Percentiles rank a stretch among this genome's conserved stretches.
Evolutionary conservation across 495 filamentous ascomycete genomes (phyloP).

Genomic region (Apodospora peruviana): DNA sequence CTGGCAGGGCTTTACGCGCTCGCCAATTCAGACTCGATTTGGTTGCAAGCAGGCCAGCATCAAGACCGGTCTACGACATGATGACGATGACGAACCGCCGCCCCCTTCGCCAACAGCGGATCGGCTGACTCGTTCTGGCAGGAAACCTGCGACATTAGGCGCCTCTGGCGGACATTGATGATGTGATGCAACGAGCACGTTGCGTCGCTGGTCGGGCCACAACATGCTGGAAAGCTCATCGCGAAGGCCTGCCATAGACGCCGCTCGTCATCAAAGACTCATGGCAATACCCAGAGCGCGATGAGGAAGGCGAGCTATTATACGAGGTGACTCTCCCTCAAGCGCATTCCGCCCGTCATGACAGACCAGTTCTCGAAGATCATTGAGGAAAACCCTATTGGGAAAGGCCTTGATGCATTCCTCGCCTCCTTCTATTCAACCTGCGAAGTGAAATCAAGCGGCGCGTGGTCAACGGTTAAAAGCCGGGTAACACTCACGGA

Average conservation of each 20-base stretch:
- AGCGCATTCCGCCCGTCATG: constrained; percentile 11
- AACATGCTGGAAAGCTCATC: constrained; percentile 42
- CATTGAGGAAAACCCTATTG: constrained; percentile 30
- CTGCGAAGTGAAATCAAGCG: too few relatives aligned
- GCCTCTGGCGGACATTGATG: too few relatives aligned
- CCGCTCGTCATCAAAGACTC: constrained; percentile 46
- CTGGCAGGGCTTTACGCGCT: too few relatives aligned
- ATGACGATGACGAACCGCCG: too few relatives aligned
- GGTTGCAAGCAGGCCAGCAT: too few relatives aligned
- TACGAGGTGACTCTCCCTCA: constrained; percentile 28
- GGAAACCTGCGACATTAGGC: too few relatives aligned
- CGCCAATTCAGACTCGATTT: too few relatives aligned
- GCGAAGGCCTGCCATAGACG: constrained; percentile 26
- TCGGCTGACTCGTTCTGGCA: too few relatives aligned
- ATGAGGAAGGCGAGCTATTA: constrained; percentile 40
- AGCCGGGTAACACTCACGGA: too few relatives aligned
- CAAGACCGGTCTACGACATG: too few relatives aligned
- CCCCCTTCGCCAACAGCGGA: too few relatives aligned
- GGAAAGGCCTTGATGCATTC: constrained; percentile 29
- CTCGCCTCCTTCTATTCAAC: constrained; percentile 23
- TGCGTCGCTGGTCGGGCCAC: constrained; percentile 38
- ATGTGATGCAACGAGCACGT: constrained; percentile 32
- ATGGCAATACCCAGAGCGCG: constrained; percentile 41
- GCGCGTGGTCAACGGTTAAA: too few relatives aligned
- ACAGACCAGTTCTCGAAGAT: constrained; percentile 18